Evolutionary conservation across 192 early-diverging fungal genomes (phyloP), one percentile per base, ranked within the genome.

Genomic region (Mortierella claussenii): DNA sequence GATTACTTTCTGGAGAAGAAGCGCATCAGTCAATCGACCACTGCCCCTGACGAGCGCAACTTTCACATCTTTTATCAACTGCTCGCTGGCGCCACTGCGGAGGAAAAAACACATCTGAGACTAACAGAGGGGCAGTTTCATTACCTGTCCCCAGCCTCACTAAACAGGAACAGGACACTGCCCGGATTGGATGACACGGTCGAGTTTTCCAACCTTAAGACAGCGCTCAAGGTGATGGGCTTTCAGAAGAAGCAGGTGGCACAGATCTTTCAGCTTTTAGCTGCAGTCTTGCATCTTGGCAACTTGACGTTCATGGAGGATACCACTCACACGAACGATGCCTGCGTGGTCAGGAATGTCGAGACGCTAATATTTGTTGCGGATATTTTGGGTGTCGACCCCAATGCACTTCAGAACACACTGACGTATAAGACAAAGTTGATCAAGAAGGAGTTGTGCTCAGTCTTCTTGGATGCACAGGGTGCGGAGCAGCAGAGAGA

Each of bases 21-120:
- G 40, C 89, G 96, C 6, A 89, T 98, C 31, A 84, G 89, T 6
- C 81, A 84, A 3, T 83, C 84, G 17, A 11, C 58, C 12, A 51
- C 79, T 1, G 75, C 69, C 15, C 65, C 84, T 32, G 86, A 85
- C 60, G 95, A 96, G 57, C 88, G 92, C 56, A 95, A 90, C 80
- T 99, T 97, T 83, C 94, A 98, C 71, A 90, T 97, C 31, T 96
- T 99, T 74, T 96, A 99, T 83, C 92, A 96, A 68, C 81, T 99
- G 28, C 86, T 97, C 6, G 90, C 94, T 26, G 98, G 97, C n/a
- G 85, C 85, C 0, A 84, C 89, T 26, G 60, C 81, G 21, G 90
- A 94, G 63, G 96, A 98, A 80, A 91, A 89, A 54, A 42, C 86
- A 18, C 80, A 89, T 57, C 88, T 92, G 53, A 89, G 89, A 47